These are phyloP conservation scores for Aspergillus amoenus DNA, from an alignment of 2,329 filamentous ascomycete species.

Conservation along the genomic window DNA sequence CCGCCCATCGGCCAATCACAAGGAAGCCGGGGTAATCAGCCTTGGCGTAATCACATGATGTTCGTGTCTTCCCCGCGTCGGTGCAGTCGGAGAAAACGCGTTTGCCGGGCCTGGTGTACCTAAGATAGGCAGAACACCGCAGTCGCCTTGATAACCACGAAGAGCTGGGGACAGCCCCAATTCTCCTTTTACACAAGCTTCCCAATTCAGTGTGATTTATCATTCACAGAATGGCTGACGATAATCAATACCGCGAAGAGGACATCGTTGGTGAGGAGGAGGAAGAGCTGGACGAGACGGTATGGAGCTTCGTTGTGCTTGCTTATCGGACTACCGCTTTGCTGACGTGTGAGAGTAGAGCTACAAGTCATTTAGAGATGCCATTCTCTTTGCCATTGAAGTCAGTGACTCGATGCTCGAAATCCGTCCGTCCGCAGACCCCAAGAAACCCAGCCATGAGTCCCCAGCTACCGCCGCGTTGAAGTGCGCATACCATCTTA, in stretches of 20 bases:
- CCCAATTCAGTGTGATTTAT: neutral
- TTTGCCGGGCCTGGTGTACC: conserved; percentile 23
- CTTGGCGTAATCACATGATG: conserved; percentile 31
- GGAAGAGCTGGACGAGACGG: conserved; percentile 47
- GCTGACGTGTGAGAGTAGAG: conserved; percentile 53
- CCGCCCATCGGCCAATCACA: conserved; percentile 28
- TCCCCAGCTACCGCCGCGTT: conserved; percentile 79
- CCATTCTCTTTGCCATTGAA: conserved; percentile 95
- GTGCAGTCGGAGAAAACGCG: conserved; percentile 21
- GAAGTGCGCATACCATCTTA: conserved; percentile 90
- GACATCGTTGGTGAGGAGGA: conserved; percentile 47
- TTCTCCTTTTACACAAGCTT: neutral
- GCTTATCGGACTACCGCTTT: neutral
- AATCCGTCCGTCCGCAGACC: conserved; percentile 60
- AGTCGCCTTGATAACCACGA: neutral
- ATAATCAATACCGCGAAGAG: conserved; percentile 38
- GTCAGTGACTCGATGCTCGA: conserved; percentile 84
- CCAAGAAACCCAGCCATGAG: conserved; percentile 75
- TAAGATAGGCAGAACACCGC: conserved; percentile 13
- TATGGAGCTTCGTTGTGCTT: conserved; percentile 21
- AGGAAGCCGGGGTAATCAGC: conserved; percentile 27
- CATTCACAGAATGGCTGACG: conserved; percentile 36
- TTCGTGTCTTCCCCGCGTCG: conserved; percentile 33
- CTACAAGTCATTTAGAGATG: conserved; percentile 93
- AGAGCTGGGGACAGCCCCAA: neutral